Conservation (phyloP, 371 early-diverging fungal genomes). For the Chytridium lagenaria region DNA sequence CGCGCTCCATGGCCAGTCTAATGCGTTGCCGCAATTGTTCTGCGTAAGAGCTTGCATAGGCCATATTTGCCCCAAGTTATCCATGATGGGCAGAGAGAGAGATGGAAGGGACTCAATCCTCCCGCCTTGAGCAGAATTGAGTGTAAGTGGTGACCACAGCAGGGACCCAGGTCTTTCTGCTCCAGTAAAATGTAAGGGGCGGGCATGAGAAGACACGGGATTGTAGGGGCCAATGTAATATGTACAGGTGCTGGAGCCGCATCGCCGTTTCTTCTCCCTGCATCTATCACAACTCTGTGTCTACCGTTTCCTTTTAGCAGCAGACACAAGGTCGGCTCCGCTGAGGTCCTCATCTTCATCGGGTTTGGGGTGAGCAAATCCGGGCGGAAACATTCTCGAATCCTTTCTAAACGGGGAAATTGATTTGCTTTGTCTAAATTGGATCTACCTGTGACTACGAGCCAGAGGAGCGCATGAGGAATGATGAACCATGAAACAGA, state of each 20-base stretch:
- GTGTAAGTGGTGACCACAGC: neutral
- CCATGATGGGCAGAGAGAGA: conserved; percentile 10
- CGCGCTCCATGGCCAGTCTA: neutral
- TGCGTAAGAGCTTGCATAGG: conserved; percentile 2
- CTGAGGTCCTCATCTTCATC: neutral
- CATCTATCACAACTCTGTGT: conserved; percentile 20
- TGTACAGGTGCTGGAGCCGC: conserved; percentile 1
- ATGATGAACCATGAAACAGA: too few relatives aligned
- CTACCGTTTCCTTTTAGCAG: conserved; percentile 3
- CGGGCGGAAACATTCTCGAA: too few relatives aligned
- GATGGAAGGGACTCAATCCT: conserved; percentile 1
- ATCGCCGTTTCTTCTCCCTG: conserved; percentile 22
- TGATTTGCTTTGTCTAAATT: too few relatives aligned
- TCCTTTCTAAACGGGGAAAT: too few relatives aligned
- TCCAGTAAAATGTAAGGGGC: conserved; percentile 13
- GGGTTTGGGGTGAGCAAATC: too few relatives aligned
- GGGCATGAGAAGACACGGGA: conserved; percentile 21
- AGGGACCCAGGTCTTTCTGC: neutral
- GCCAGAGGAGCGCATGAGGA: too few relatives aligned
- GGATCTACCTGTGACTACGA: too few relatives aligned
- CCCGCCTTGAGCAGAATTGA: neutral
- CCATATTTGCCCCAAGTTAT: conserved; percentile 17
- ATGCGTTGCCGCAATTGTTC: conserved; percentile 7
- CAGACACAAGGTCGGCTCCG: neutral
- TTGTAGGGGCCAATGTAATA: neutral